Conservation (phyloP, 1,284 basidiomycete species). For the Ganoderma meredithae region DNA sequence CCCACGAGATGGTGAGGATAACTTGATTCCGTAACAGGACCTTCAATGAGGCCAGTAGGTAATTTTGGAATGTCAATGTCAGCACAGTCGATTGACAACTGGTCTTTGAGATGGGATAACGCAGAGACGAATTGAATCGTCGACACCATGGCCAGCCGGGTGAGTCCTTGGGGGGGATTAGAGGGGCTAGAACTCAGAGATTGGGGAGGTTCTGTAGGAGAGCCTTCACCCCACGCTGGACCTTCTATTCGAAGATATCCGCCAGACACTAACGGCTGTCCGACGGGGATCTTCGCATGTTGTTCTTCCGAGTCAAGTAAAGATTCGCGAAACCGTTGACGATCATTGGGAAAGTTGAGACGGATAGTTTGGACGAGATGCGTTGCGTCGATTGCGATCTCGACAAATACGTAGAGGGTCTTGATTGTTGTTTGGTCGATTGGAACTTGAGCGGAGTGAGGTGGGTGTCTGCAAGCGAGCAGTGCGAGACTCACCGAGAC, state of each 20-base stretch:
- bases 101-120: constrained; percentile 85
- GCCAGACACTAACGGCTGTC: constrained; percentile 56
- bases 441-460: constrained; percentile 68
- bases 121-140: constrained; percentile 97
- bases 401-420: constrained; percentile 98
- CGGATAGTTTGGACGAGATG: constrained; percentile 89
- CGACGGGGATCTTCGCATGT: constrained; percentile 56
- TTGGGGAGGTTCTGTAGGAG: neutral
- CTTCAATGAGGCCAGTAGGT: constrained; percentile 31
- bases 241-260: constrained; percentile 67
- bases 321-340: constrained; percentile 65
- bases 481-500: constrained; percentile 69
- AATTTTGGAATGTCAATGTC: constrained; percentile 22
- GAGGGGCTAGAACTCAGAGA: neutral
- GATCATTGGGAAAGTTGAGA: constrained; percentile 87
- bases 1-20: constrained; percentile 15
- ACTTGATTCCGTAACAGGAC: constrained; percentile 11
- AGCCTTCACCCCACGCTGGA: constrained; percentile 32
- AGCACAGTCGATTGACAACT: constrained; percentile 58
- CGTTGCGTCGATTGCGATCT: constrained; percentile 90
- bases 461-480: constrained; percentile 13
- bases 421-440: constrained; percentile 95
- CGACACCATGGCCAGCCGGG: constrained; percentile 87
- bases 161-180: constrained; percentile 50
- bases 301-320: constrained; percentile 62